Percentiles rank a stretch among this genome's conserved stretches.
phyloP scores from a whole-genome alignment of 805 yeast genomes.

The Candida sakaeoensis region DNA sequence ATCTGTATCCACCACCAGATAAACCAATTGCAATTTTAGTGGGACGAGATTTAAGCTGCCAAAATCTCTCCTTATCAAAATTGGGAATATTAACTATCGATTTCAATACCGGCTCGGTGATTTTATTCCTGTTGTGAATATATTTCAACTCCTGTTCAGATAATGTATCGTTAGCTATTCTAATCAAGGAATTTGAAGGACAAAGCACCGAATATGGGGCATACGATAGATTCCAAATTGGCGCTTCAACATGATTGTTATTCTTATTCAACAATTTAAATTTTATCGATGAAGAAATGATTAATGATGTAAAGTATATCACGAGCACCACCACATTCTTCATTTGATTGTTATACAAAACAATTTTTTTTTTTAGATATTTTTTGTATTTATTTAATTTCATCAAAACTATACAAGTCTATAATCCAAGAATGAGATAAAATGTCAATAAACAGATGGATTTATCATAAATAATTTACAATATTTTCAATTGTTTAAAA shows the following conservation, averaged over 20 bases:
- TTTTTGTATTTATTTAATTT: constrained; percentile 6
- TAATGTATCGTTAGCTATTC: constrained; percentile 20
- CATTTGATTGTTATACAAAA: constrained; percentile 2
- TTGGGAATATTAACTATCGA: constrained; percentile 32
- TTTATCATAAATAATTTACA: not conserved
- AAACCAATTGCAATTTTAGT: constrained; percentile 37
- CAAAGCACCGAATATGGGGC: constrained; percentile 26
- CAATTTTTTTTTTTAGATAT: constrained; percentile 5
- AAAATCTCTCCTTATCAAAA: constrained; percentile 23
- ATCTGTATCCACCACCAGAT: constrained; percentile 55
- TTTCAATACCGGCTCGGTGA: constrained; percentile 21
- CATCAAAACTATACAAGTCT: constrained; percentile 8
- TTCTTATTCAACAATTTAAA: constrained; percentile 6
- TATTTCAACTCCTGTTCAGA: constrained; percentile 23
- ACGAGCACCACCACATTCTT: not conserved
- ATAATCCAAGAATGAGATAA: constrained; percentile 2
- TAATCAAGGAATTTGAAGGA: constrained; percentile 17
- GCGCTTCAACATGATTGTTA: constrained; percentile 2
- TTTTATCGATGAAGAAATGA: not conserved
- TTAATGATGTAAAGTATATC: not conserved
- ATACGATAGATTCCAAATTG: constrained; percentile 16
- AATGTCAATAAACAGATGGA: not conserved
- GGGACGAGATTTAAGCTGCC: constrained; percentile 13
- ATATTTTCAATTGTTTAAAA: constrained; percentile 7
- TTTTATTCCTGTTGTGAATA: constrained; percentile 22